Evolutionary conservation across 169 alveolate genomes (phyloP).

Genomic region (Plasmodium cynomolgi): DNA sequence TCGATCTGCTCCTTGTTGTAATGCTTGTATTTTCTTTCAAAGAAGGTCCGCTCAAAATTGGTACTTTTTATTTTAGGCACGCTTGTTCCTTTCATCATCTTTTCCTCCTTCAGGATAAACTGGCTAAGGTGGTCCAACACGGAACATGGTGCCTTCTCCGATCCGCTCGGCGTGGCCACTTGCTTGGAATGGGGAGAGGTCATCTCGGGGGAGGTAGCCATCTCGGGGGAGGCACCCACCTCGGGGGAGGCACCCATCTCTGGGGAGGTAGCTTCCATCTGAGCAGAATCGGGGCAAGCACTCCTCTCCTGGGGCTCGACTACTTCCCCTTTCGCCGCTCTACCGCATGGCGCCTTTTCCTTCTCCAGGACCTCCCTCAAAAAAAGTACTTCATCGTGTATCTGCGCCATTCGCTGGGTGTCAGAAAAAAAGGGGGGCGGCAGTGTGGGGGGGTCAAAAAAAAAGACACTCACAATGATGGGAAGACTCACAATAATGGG

Average conservation of each 20-base stretch:
- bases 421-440: neutral
- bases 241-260: neutral
- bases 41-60: neutral
- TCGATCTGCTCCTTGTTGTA: constrained; percentile 14
- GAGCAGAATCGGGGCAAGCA: neutral
- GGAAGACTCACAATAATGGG: neutral
- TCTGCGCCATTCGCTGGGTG: constrained; percentile 3
- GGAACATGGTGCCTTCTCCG: neutral
- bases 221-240: neutral
- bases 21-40: constrained; percentile 4
- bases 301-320: neutral
- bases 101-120: neutral
- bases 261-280: constrained; percentile 5
- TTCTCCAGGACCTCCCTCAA: neutral
- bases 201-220: neutral
- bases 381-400: constrained; percentile 15
- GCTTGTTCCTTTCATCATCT: neutral
- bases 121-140: neutral
- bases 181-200: neutral
- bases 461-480: no score
- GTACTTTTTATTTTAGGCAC: neutral
- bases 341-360: neutral
- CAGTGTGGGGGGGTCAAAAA: neutral
- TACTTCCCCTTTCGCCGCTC: neutral
- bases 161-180: neutral